A percentile compares a stretch with the other conserved stretches of the same genome.
phyloP scores from a whole-genome alignment of 2,329 filamentous ascomycete species.

The Basipetospora chlamydospora region DNA sequence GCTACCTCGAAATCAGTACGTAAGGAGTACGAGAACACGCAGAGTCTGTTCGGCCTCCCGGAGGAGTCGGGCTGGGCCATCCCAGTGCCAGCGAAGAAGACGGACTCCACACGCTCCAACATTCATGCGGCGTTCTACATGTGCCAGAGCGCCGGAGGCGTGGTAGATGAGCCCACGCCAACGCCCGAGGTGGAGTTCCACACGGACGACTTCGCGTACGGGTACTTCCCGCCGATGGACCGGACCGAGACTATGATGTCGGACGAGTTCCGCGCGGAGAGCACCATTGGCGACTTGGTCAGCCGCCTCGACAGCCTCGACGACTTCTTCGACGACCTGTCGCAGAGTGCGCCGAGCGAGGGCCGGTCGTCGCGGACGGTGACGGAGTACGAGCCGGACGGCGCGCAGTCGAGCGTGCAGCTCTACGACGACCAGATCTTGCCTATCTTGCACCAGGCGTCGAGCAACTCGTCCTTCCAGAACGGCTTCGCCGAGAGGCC shows the following conservation, averaged over 20 bases:
- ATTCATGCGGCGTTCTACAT: constrained; percentile 96
- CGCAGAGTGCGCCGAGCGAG: constrained; percentile 38
- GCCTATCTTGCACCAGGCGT: constrained; percentile 78
- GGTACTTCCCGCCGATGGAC: constrained; percentile 57
- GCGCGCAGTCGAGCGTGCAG: constrained; percentile 61
- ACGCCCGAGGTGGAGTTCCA: constrained; percentile 90
- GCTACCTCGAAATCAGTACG: constrained; percentile 71
- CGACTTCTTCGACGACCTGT: constrained; percentile 65
- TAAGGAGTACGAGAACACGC: constrained; percentile 88
- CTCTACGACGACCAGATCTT: constrained; percentile 88
- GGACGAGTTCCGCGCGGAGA: constrained; percentile 59
- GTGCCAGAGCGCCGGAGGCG: constrained; percentile 55
- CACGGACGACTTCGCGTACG: constrained; percentile 71
- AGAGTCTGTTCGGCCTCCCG: constrained; percentile 91
- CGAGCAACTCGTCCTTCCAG: constrained; percentile 68
- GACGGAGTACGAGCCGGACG: constrained; percentile 49
- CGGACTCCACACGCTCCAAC: constrained; percentile 72
- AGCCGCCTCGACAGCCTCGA: constrained; percentile 66
- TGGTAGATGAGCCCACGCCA: constrained; percentile 42
- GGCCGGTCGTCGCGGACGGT: constrained; percentile 47
- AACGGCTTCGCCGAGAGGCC: constrained; percentile 72
- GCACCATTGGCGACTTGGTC: constrained; percentile 69
- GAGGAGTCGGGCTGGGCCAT: constrained; percentile 95
- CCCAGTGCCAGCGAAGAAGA: constrained; percentile 80
- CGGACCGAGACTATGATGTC: constrained; percentile 88